phyloP scores from a whole-genome alignment of 108 stramenopile genomes.

The Skeletonema tropicum region DNA sequence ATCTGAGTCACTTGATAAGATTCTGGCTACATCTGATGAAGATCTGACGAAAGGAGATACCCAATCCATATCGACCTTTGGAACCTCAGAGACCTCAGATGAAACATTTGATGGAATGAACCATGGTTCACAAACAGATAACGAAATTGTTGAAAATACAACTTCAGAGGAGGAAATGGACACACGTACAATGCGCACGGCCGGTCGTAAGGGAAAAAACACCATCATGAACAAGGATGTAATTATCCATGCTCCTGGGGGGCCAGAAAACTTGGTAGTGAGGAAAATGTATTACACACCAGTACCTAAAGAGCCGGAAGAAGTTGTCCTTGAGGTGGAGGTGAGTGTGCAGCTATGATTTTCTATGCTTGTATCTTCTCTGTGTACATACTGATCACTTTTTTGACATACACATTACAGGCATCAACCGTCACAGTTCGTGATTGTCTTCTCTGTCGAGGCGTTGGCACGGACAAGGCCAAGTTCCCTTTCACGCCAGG shows the following conservation, averaged over 20 bases:
- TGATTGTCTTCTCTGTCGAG: conserved; percentile 65
- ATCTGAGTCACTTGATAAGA: not conserved
- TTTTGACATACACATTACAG: conserved; percentile 16
- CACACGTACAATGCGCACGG: not conserved
- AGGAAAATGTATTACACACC: conserved; percentile 44
- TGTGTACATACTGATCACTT: not conserved
- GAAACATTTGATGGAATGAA: not conserved
- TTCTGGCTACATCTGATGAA: not conserved
- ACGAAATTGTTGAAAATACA: not conserved
- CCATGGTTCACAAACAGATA: not conserved
- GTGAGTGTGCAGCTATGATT: conserved; percentile 13
- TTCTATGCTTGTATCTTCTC: not conserved
- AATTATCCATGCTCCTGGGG: conserved; percentile 34
- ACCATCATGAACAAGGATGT: conserved; percentile 27
- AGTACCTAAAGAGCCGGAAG: conserved; percentile 6
- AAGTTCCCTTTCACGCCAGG: conserved; percentile 61
- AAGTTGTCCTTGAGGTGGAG: conserved; percentile 56
- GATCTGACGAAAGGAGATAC: not conserved
- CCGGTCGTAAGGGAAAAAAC: not conserved
- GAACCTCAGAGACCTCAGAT: not conserved
- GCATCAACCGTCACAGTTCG: conserved; percentile 65
- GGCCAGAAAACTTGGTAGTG: conserved; percentile 19
- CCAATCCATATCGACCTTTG: not conserved
- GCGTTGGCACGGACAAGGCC: conserved; percentile 40
- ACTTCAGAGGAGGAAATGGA: not conserved